Base-by-base conservation (phyloP, 768 basidiomycete species). In the Panaeolus papilionaceus region DNA sequence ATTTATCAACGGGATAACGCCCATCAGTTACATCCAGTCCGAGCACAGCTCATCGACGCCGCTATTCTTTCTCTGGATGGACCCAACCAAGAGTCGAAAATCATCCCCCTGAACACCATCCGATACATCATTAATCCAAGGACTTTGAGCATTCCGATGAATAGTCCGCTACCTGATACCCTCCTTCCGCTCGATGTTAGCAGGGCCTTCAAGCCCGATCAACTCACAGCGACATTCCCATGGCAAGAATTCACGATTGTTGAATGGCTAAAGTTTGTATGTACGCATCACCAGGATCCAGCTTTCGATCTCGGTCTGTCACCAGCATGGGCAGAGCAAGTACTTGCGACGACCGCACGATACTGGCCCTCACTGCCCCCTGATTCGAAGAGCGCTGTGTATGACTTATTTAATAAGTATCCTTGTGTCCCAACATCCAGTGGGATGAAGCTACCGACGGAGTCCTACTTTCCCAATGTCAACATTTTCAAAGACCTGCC, bases 401-500 rank as follows among this genome's bases (percentile, higher is more conserved):
- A 81, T n/a, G 72, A 75, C 1, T 75, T 88, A 26, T 77, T 95
- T 38, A 79, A 79, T 63, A 74, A 78, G 3, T 79, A 87, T 23
- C 69, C 88, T 1, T 92, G 91, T 72, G 85, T 95, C 45, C 92
- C 93, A 18, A 93, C 91, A 9, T 88, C 86, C 23, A 80, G 78
- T 16, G 97, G 97, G 7, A 85, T 96, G 80, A 90, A 87, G 68
- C 73, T 78, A 44, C 94, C 96, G 0, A 79, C 80, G 8, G 87
- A 94, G 66, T 80, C 92, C 3, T 98, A 98, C 78, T 96, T 98
- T 74, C 80, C 91, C 11, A 94, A 88, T 68, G 94, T 91, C 49
- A 89, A 93, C 72, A 82, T 98, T 54, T 98, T 99, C 75, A 85
- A 87, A n/a, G 96, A 99, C 75, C 82, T 97, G 33, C 90, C 96